Percentiles rank a stretch among this genome's conserved stretches.
These are phyloP conservation scores for Fistulinella prunicolor DNA, from an alignment of 768 basidiomycete species.

Conservation along the genomic window DNA sequence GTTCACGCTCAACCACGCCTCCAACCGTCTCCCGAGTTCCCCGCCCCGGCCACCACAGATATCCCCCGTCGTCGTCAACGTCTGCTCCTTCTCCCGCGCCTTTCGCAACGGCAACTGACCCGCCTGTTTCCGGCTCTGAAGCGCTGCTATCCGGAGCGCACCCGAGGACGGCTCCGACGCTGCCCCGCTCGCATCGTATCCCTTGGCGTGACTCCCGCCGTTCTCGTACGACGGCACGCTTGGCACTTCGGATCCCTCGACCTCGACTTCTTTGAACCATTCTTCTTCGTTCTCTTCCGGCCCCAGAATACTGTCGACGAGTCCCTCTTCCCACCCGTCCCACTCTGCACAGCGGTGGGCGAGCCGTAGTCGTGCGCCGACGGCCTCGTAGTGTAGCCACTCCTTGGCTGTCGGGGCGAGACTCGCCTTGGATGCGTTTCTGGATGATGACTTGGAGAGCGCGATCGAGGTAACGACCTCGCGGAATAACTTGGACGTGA, in stretches of 20 bases:
- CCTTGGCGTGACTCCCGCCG: background rate
- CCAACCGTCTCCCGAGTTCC: slow-evolving; percentile 70
- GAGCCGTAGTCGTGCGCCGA: slow-evolving; percentile 64
- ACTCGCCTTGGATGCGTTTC: slow-evolving; percentile 23
- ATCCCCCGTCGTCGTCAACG: slow-evolving; percentile 69
- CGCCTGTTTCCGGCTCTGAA: slow-evolving; percentile 35
- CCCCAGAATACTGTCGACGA: slow-evolving; percentile 72
- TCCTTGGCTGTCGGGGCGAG: slow-evolving; percentile 52
- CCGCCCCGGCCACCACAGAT: slow-evolving; percentile 78
- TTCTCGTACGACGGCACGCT: slow-evolving; percentile 13
- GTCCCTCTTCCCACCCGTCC: slow-evolving; percentile 91
- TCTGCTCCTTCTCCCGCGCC: slow-evolving; percentile 67
- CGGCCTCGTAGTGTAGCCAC: slow-evolving; percentile 72
- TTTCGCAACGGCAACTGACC: slow-evolving; percentile 52
- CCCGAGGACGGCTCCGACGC: slow-evolving; percentile 16
- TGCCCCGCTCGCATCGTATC: background rate
- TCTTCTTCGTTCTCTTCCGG: slow-evolving; percentile 68
- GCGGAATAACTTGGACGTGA: slow-evolving; percentile 69
- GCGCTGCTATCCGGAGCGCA: slow-evolving; percentile 24
- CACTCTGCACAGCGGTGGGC: slow-evolving; percentile 82
- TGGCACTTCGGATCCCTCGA: slow-evolving; percentile 16
- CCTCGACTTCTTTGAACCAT: slow-evolving; percentile 54
- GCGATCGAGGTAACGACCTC: slow-evolving; percentile 54
- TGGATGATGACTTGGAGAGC: slow-evolving; percentile 19
- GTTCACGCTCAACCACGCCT: slow-evolving; percentile 63